Percentiles rank a stretch among this genome's conserved stretches.
These are phyloP conservation scores for Ligustrum vulgare DNA, from an alignment of 257 asterid genomes.

Conservation along the genomic window DNA sequence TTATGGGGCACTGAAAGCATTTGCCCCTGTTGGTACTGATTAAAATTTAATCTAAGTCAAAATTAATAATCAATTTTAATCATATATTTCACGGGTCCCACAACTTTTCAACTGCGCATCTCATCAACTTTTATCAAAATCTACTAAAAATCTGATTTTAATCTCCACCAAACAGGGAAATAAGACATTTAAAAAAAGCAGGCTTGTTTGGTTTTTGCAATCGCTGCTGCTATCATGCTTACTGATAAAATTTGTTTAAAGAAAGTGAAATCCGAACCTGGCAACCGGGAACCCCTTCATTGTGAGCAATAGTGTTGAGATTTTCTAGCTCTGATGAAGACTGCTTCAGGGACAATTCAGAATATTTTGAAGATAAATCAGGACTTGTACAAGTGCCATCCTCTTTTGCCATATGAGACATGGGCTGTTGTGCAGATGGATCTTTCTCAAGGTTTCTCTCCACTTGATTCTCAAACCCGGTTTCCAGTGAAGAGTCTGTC, in stretches of 20 bases:
- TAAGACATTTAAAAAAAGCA: slow-evolving; percentile 6
- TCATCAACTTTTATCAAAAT: no score
- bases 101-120: no score
- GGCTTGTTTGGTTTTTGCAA: not conserved
- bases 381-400: slow-evolving; percentile 25
- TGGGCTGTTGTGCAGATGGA: slow-evolving; percentile 34
- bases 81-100: no score
- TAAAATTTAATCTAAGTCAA: no score
- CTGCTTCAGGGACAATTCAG: slow-evolving; percentile 32
- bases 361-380: slow-evolving; percentile 33
- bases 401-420: slow-evolving; percentile 32
- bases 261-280: slow-evolving; percentile 52
- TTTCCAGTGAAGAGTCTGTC: slow-evolving; percentile 41
- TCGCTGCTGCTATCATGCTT: not conserved
- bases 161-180: not conserved
- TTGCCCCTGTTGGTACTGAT: not conserved
- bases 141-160: no score
- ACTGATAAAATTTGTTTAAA: not conserved
- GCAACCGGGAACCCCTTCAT: slow-evolving; percentile 28
- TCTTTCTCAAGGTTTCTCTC: slow-evolving; percentile 37
- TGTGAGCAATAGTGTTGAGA: slow-evolving; percentile 27
- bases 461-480: slow-evolving; percentile 41
- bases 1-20: not conserved
- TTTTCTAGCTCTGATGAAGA: slow-evolving; percentile 26
- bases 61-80: no score